Evolutionary conservation across 495 filamentous ascomycete genomes (phyloP), one percentile per base, ranked within the genome.

Genomic region (Cladorrhinum samala): DNA sequence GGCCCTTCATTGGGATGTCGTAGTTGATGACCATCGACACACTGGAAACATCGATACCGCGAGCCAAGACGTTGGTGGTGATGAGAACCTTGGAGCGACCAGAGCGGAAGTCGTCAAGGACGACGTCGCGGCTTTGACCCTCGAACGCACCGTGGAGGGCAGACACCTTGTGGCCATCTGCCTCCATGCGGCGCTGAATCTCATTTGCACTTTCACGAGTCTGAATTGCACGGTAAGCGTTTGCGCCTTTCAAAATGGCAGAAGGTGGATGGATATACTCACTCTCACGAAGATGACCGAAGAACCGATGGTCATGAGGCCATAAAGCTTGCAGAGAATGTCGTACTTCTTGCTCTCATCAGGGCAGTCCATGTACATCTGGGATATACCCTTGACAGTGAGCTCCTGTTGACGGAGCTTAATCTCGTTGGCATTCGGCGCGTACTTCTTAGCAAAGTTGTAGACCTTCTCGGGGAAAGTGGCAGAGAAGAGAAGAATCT

Each of bases 1-100:
- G 49, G 7, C 75, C 76, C 57, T 80, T 82, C 71, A 83, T 81
- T 1, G 82, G 82, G 54, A 85, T 82, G 61, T 85, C 85, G 69
- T 97, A 99, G 74, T 99, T 99, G 71, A 99, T 85, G 30, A 99
- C 94, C 79, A 99, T 88, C 16, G 89, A 94, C 2, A 97, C 94
- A 17, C 91, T 91, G 25, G 90, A 89, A 9, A 99, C 91, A 71
- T 99, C 94, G 55, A 99, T 96, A 60, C 94, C 94, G 62, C 94
- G 89, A 5, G 94, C 87, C 46, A 99, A 81, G 36, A 99, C 92
- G 64, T 99, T 97, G 59, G 94, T 99, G 0, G 94, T 92, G 63
- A 97, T 96, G 52, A 99, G 84, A n/a, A 99, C 93, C 76, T 97
- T 99, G 48, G 89, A 87, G 21, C 81, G 75, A 46, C 91, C 91